A percentile compares a stretch with the other conserved stretches of the same genome.
Evolutionary conservation across 2,329 filamentous ascomycete genomes (phyloP).

Genomic region (Cladosporium sp.): DNA sequence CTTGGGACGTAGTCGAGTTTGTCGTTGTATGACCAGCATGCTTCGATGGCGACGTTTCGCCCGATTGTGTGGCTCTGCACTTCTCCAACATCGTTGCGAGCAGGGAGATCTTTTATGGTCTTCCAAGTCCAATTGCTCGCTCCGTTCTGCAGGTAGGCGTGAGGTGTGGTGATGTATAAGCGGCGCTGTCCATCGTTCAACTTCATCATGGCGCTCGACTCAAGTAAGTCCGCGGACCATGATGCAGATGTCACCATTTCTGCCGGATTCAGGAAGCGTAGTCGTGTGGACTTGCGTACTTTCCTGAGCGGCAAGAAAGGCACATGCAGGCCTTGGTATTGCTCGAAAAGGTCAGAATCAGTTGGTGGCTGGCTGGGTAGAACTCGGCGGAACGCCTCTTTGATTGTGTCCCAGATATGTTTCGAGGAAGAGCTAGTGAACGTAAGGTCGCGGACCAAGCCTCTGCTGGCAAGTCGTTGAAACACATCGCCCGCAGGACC

Average conservation of each 20-base stretch:
- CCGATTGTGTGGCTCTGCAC: constrained; percentile 56
- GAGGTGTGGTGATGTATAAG: constrained; percentile 70
- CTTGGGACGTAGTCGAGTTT: constrained; percentile 57
- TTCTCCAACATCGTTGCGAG: constrained; percentile 44
- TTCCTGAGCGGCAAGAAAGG: constrained; percentile 74
- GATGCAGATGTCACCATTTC: constrained; percentile 70
- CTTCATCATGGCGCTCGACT: constrained; percentile 69
- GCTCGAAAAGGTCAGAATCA: constrained; percentile 33
- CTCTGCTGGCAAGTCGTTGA: constrained; percentile 68
- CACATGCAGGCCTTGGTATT: constrained; percentile 60
- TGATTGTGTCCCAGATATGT: constrained; percentile 63
- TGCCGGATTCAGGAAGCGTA: constrained; percentile 64
- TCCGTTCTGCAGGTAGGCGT: constrained; percentile 66
- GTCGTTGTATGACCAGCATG: constrained; percentile 64
- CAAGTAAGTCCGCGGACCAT: constrained; percentile 69
- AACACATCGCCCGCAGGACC: constrained; percentile 60
- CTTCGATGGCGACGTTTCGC: constrained; percentile 24
- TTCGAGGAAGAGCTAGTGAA: constrained; percentile 61
- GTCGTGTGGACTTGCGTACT: constrained; percentile 66
- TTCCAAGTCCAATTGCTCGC: constrained; percentile 68
- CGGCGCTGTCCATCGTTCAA: constrained; percentile 57
- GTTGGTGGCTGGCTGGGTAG: constrained; percentile 20
- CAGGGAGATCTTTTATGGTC: constrained; percentile 58
- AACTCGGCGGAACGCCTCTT: constrained; percentile 57
- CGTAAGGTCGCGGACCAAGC: constrained; percentile 61